Conservation (phyloP, 2,329 filamentous ascomycete genomes). For the Aschersonia sp. region DNA sequence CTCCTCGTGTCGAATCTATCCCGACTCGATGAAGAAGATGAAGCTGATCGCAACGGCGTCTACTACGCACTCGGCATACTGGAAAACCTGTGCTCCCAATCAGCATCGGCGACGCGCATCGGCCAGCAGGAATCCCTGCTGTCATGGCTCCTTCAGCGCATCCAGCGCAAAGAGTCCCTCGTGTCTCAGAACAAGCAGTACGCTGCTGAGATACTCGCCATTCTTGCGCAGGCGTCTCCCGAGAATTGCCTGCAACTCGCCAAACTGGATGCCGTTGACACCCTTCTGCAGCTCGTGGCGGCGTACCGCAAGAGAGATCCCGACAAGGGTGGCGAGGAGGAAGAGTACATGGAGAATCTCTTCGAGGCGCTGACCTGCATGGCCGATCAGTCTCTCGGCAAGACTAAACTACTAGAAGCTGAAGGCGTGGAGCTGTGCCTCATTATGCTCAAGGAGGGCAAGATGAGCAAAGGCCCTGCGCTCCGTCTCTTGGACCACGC, state of each 20-base stretch:
- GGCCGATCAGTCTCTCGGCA: slow-evolving; percentile 60
- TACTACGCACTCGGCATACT: slow-evolving; percentile 74
- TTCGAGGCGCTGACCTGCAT: slow-evolving; percentile 79
- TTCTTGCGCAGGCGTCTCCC: slow-evolving; percentile 64
- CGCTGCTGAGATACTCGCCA: slow-evolving; percentile 78
- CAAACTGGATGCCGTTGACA: slow-evolving; percentile 57
- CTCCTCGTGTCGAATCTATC: slow-evolving; percentile 65
- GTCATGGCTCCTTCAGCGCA: slow-evolving; percentile 63
- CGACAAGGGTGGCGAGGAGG: slow-evolving; percentile 71
- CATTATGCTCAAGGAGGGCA: slow-evolving; percentile 83
- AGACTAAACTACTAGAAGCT: slow-evolving; percentile 69
- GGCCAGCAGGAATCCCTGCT: slow-evolving; percentile 54
- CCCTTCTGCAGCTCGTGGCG: slow-evolving; percentile 68
- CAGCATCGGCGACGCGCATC: slow-evolving; percentile 54
- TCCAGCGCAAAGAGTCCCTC: slow-evolving; percentile 50
- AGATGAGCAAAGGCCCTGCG: slow-evolving; percentile 64
- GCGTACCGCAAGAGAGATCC: slow-evolving; percentile 79
- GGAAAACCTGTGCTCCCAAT: slow-evolving; percentile 70
- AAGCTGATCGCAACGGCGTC: slow-evolving; percentile 65
- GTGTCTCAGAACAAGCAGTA: slow-evolving; percentile 92
- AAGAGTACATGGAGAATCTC: slow-evolving; percentile 88
- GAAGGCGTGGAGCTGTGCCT: slow-evolving; percentile 86
- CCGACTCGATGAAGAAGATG: slow-evolving; percentile 60
- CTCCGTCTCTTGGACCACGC: slow-evolving; percentile 69
- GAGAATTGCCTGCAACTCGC: slow-evolving; percentile 51